phyloP scores from a whole-genome alignment of 176 grass and related monocot species.

The Stipa capillata region DNA sequence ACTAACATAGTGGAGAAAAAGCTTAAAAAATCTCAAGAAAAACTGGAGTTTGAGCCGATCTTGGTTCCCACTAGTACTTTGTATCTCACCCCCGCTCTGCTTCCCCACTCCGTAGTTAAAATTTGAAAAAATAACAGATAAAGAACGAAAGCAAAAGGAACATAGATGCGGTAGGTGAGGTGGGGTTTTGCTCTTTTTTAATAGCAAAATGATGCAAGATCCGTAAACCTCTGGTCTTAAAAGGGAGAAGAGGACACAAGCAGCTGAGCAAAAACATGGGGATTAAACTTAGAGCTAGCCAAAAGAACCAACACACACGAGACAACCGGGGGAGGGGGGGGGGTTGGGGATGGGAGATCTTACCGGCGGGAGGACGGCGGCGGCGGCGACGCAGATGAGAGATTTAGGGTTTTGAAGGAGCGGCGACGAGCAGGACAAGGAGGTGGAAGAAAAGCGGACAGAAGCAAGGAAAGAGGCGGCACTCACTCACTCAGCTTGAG shows the following conservation, averaged over 20 bases:
- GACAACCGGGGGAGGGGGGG: neutral
- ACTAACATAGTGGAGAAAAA: neutral
- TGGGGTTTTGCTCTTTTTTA: neutral
- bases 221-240: conserved; percentile 11
- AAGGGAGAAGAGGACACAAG: neutral
- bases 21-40: neutral
- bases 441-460: neutral
- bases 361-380: conserved; percentile 11
- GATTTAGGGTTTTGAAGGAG: conserved; percentile 7
- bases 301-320: neutral
- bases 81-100: neutral
- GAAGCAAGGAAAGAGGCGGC: neutral
- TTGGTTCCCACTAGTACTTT: neutral
- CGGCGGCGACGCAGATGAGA: neutral
- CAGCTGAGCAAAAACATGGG: neutral
- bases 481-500: neutral
- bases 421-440: neutral
- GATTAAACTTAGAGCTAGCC: neutral
- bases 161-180: conserved; percentile 36
- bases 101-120: neutral
- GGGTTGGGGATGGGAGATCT: neutral
- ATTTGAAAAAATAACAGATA: neutral
- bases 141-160: neutral
- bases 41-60: neutral
- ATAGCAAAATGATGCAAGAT: conserved; percentile 26